phyloP scores from a whole-genome alignment of 352 stramenopile genomes.

The Globisporangium cederbergense region DNA sequence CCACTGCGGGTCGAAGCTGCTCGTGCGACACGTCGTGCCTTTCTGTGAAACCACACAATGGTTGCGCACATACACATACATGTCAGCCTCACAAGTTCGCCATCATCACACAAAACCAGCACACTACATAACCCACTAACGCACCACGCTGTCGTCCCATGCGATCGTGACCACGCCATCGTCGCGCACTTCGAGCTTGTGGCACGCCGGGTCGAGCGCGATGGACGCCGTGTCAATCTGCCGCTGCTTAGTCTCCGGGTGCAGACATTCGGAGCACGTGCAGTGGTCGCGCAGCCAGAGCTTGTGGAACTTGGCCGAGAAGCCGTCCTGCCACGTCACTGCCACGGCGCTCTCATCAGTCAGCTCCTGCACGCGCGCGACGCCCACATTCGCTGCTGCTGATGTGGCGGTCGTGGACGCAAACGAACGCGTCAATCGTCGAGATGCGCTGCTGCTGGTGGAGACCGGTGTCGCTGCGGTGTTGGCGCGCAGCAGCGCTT shows the following conservation, averaged over 20 bases:
- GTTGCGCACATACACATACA: not conserved
- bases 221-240: slow-evolving; percentile 82
- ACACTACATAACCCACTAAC: slow-evolving; percentile 11
- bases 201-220: slow-evolving; percentile 40
- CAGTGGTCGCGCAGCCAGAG: slow-evolving; percentile 86
- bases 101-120: not conserved
- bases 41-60: slow-evolving; percentile 22
- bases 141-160: slow-evolving; percentile 55
- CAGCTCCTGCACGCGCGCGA: slow-evolving; percentile 54
- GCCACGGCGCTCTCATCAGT: slow-evolving; percentile 42
- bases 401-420: not conserved
- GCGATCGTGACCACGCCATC: slow-evolving; percentile 41
- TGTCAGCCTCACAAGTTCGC: not conserved
- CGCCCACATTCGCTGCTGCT: not conserved
- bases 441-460: not conserved
- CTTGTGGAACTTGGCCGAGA: slow-evolving; percentile 79
- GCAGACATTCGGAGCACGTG: slow-evolving; percentile 55
- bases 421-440: slow-evolving; percentile 2
- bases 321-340: slow-evolving; percentile 75
- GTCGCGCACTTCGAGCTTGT: slow-evolving; percentile 32
- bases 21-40: slow-evolving; percentile 51
- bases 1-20: slow-evolving; percentile 69
- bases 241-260: slow-evolving; percentile 71
- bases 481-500: slow-evolving; percentile 8
- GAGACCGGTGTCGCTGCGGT: not conserved